Conservation (phyloP, 1,284 basidiomycete species). For the Leccinum fallax region DNA sequence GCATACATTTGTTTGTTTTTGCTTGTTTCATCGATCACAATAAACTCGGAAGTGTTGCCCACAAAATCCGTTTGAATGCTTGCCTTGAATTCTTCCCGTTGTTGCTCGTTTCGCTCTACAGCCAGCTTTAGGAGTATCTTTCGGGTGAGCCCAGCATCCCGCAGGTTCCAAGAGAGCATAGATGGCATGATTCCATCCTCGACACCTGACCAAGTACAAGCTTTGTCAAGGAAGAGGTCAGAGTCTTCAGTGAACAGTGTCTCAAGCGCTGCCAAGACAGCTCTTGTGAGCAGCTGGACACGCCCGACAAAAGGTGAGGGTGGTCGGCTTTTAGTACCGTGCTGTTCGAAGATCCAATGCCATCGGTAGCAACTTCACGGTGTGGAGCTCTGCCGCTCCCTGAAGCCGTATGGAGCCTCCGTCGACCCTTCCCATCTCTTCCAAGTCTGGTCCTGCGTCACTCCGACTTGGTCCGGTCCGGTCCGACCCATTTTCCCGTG, state of each 20-base stretch:
- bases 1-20: no score
- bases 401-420: no score
- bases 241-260: neutral
- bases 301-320: neutral
- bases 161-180: neutral
- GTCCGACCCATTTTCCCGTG: no score
- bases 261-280: neutral
- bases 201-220: neutral
- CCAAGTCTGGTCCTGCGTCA: no score
- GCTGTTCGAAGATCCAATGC: neutral
- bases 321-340: neutral
- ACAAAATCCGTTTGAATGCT: no score
- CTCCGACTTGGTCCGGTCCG: no score
- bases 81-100: no score
- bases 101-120: neutral
- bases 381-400: no score
- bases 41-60: no score
- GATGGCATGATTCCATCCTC: neutral
- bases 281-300: neutral
- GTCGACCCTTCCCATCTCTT: no score
- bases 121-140: neutral
- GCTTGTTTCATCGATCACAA: no score
- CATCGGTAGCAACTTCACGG: neutral
- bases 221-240: constrained; percentile 1
- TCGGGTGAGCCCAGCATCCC: neutral